These are phyloP conservation scores for Eragrostis curvula DNA, from an alignment of 176 grass and related monocot species.

Conservation along the genomic window DNA sequence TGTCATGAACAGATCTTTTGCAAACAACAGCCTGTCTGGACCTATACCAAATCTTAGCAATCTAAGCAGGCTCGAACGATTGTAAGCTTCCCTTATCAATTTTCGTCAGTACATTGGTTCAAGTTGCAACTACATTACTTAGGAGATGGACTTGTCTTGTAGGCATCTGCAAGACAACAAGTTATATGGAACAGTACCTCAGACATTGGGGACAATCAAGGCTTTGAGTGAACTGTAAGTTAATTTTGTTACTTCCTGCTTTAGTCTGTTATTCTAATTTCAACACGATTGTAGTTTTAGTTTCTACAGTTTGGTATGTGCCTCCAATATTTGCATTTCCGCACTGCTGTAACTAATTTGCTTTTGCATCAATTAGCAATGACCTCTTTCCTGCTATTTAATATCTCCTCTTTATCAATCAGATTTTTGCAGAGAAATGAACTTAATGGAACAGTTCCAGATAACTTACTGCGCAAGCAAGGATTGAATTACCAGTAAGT, in stretches of 20 bases:
- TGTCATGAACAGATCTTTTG: constrained; percentile 69
- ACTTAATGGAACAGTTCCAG: constrained; percentile 67
- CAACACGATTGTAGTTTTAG: not conserved
- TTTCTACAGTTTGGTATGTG: constrained; percentile 5
- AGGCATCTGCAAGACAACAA: constrained; percentile 89
- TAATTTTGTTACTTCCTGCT: constrained; percentile 38
- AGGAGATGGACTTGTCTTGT: constrained; percentile 37
- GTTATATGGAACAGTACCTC: constrained; percentile 63
- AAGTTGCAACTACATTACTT: constrained; percentile 18
- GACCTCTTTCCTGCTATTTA: not conserved
- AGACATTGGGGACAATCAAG: constrained; percentile 51
- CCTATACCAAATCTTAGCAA: constrained; percentile 72
- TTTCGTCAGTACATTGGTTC: not conserved
- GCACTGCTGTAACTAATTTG: not conserved
- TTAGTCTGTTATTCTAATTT: constrained; percentile 18
- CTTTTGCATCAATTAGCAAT: not conserved
- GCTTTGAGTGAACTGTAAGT: constrained; percentile 80
- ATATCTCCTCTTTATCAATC: constrained; percentile 37
- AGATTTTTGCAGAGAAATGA: constrained; percentile 85
- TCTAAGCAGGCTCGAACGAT: constrained; percentile 57
- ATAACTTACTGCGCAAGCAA: constrained; percentile 54
- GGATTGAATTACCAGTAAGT: constrained; percentile 69
- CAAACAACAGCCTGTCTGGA: constrained; percentile 72
- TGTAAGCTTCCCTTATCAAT: constrained; percentile 56
- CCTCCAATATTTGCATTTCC: constrained; percentile 9